A percentile compares a stretch with the other conserved stretches of the same genome.
Evolutionary conservation across 139 green algal species (phyloP).

Genomic region (Protoeuglena noctilucae): DNA sequence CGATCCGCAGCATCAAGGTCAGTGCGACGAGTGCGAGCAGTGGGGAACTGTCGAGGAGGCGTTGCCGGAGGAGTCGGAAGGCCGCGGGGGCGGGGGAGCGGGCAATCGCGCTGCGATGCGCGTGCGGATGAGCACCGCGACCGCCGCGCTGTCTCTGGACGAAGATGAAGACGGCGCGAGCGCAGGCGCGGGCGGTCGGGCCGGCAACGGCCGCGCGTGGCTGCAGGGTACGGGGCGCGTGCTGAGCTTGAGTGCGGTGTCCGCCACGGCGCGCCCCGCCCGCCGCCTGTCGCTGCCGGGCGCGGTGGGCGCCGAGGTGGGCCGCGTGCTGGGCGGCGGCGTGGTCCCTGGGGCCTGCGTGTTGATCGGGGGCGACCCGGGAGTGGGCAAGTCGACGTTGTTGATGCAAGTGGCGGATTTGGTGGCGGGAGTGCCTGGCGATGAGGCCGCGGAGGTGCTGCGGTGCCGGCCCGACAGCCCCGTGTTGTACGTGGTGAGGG

Average conservation of each 20-base stretch:
- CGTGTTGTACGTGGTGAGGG: not conserved
- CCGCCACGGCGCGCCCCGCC: not conserved
- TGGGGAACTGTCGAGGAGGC: no score
- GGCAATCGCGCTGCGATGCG: no score
- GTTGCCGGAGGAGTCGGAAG: no score
- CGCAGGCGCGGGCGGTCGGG: no score
- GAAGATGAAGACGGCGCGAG: no score
- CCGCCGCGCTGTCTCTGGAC: no score
- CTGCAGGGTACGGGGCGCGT: not conserved
- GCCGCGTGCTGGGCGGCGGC: slow-evolving; percentile 73
- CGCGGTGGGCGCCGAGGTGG: slow-evolving; percentile 42
- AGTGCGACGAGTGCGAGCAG: no score
- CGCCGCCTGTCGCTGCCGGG: slow-evolving; percentile 3
- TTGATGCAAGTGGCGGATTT: slow-evolving; percentile 61
- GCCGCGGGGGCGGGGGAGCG: no score
- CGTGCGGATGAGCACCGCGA: no score
- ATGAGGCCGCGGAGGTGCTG: not conserved
- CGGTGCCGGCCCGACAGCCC: not conserved
- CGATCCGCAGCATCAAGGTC: no score
- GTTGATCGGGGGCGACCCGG: slow-evolving; percentile 83
- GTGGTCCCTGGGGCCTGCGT: slow-evolving; percentile 73
- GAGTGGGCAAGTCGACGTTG: slow-evolving; percentile 90
- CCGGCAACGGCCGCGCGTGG: not conserved
- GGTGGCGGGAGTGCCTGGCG: not conserved
- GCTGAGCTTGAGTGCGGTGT: not conserved